Conservation (phyloP, 495 filamentous ascomycete species). For the Copromyces sp. region DNA sequence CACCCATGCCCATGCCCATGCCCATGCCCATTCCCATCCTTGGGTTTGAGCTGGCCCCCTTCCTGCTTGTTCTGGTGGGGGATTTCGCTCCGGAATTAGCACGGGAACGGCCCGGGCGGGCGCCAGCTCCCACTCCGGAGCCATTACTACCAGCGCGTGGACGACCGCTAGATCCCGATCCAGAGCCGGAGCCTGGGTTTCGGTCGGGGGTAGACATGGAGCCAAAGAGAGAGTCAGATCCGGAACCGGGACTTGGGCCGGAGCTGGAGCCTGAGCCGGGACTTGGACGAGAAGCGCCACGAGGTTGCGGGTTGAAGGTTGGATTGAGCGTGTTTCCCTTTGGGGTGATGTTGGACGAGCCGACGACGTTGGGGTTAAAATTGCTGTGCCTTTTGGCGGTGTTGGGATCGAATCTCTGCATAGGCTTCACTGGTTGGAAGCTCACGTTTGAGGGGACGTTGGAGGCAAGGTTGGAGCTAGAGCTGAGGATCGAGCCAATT, state of each 20-base stretch:
- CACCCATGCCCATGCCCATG: too few species aligned
- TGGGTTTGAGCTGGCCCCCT: background rate
- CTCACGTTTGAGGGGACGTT: too few species aligned
- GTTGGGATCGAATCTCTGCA: background rate
- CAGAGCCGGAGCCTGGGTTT: background rate
- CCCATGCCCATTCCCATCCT: background rate
- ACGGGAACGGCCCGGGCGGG: too few species aligned
- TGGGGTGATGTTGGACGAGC: background rate
- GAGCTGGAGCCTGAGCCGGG: too few species aligned
- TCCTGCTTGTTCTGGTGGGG: background rate
- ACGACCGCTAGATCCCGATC: background rate
- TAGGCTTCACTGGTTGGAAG: background rate
- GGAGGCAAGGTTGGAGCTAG: too few species aligned
- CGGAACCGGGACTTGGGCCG: too few species aligned
- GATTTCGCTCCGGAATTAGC: background rate
- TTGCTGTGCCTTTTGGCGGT: background rate
- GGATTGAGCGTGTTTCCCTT: background rate
- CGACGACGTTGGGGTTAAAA: background rate
- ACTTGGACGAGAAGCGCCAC: background rate
- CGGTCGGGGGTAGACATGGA: too few species aligned
- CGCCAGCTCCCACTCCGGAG: background rate
- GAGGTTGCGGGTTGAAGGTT: background rate
- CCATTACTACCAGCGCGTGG: background rate
- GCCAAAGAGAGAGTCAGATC: too few species aligned
- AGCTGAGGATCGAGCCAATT: too few species aligned